A percentile compares a stretch with the other conserved stretches of the same genome.
Evolutionary conservation across 495 filamentous ascomycete genomes (phyloP).

Genomic region (Aspergillus coremiiformis): DNA sequence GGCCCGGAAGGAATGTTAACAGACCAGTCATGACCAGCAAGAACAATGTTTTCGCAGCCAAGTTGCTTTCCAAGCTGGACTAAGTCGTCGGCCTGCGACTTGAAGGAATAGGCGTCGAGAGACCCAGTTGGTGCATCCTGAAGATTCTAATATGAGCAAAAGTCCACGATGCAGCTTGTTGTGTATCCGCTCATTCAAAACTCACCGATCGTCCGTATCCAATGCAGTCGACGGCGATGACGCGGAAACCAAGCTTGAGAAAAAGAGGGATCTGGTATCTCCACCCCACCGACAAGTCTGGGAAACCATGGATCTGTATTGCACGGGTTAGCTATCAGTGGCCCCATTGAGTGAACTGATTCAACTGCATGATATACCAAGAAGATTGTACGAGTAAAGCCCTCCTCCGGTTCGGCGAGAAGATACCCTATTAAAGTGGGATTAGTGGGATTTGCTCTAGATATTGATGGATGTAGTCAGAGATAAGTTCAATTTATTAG

Average conservation of each 20-base stretch:
- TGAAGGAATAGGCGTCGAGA: not conserved
- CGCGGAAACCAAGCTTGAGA: constrained; percentile 1
- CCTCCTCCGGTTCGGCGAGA: not conserved
- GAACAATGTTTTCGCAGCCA: constrained; percentile 1
- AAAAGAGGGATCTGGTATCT: not conserved
- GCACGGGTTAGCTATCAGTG: not conserved
- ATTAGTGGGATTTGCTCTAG: not conserved
- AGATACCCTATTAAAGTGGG: not conserved
- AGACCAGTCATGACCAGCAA: constrained; percentile 3
- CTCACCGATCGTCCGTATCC: constrained; percentile 2
- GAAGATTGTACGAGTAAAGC: not conserved
- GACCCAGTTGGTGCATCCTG: constrained; percentile 1
- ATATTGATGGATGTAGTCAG: not conserved
- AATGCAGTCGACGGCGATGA: not conserved
- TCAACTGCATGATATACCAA: not conserved
- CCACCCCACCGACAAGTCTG: constrained; percentile 1
- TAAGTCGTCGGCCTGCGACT: constrained; percentile 1
- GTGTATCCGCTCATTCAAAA: not conserved
- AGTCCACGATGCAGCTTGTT: not conserved
- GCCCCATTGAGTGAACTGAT: not conserved
- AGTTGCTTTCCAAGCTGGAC: constrained; percentile 1
- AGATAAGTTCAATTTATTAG: not conserved
- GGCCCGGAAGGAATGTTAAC: not conserved
- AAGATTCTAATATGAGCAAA: too few species aligned
- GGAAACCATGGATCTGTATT: constrained; percentile 3